Conservation (phyloP, 768 basidiomycete species). For the Hygrocybe coccinea region DNA sequence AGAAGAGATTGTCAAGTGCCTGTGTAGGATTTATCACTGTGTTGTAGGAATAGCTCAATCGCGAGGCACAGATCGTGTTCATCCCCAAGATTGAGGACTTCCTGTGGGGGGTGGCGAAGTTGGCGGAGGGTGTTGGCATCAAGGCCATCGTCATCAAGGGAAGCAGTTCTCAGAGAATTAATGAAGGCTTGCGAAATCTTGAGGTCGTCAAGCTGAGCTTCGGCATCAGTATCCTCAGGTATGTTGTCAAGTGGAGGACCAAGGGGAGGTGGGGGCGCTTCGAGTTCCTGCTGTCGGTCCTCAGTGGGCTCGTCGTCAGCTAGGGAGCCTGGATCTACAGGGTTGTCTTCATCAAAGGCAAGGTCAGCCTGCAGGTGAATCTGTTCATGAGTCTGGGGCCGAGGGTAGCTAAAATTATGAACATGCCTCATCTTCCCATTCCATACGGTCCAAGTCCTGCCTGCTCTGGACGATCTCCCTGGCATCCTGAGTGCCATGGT, state of each 20-base stretch:
- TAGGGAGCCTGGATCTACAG: too few species aligned
- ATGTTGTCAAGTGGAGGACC: neutral
- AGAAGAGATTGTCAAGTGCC: conserved; percentile 17
- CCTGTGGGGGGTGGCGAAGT: conserved; percentile 13
- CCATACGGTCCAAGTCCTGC: too few species aligned
- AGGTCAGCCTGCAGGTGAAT: too few species aligned
- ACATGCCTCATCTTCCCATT: too few species aligned
- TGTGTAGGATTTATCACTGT: conserved; percentile 26
- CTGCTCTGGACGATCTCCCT: too few species aligned
- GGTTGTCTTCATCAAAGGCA: too few species aligned
- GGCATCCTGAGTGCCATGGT: too few species aligned
- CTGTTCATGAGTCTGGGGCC: too few species aligned
- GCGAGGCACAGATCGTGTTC: conserved; percentile 29
- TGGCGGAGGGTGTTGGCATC: conserved; percentile 4
- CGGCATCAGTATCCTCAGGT: neutral
- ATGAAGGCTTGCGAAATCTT: conserved; percentile 10
- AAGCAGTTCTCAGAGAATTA: conserved; percentile 9
- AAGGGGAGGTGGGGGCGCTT: neutral
- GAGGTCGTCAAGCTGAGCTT: conserved; percentile 4
- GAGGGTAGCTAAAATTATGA: too few species aligned
- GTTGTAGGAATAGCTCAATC: conserved; percentile 29
- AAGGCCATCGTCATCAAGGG: conserved; percentile 16
- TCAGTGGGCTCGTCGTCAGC: too few species aligned
- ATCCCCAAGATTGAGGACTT: neutral
- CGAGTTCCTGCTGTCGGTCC: neutral